Evolutionary conservation across 345 rosid species (phyloP), one percentile per base, ranked within the genome.

Genomic region (Brassica juncea): DNA sequence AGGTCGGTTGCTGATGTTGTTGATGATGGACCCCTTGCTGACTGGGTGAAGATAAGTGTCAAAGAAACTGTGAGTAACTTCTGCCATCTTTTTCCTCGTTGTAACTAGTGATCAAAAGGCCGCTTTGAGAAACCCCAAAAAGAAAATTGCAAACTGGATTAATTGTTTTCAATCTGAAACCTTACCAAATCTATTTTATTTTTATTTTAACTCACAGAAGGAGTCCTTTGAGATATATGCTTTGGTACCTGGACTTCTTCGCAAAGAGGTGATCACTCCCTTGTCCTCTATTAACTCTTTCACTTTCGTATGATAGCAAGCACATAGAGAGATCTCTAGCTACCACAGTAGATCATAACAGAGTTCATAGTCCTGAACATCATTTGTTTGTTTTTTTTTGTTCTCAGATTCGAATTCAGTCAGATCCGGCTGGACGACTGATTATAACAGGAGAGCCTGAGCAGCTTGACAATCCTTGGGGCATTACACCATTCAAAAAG

Each of bases 21-120:
- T 82, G 98, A 93, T 80, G 73, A 82, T 82, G 98, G 97, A 71
- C 86, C 90, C 25, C 87, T 89, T 85, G 93, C 94, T 72, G 94
- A 89, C 78, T 93, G 98, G 98, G 98, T 93, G 89, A 93, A 93
- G 92, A 84, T 93, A 80, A 93, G 74, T 79, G 97, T 91, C 72
- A 87, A 82, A 49, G 94, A 93, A 83, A 77, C 81, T 27, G 98
- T 93, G 84, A 79, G 84, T 71, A 25, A 68, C 80, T 74, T 57
- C 70, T 34, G 49, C 49, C 49, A 42, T 42, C 4, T 63, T 78
- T 77, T 73, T 28, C 31, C 60, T 7, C 9, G 64, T 76, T 73
- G 63, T n/a, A 30, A 68, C 12, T 47, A 5, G 15, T 42, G 65
- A 66, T 74, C 55, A 12, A 61, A 61, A 52, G 10, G 27, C 69